Evolutionary conservation across 2,329 filamentous ascomycete species (phyloP).

Genomic region (Ceratocystis papillata): DNA sequence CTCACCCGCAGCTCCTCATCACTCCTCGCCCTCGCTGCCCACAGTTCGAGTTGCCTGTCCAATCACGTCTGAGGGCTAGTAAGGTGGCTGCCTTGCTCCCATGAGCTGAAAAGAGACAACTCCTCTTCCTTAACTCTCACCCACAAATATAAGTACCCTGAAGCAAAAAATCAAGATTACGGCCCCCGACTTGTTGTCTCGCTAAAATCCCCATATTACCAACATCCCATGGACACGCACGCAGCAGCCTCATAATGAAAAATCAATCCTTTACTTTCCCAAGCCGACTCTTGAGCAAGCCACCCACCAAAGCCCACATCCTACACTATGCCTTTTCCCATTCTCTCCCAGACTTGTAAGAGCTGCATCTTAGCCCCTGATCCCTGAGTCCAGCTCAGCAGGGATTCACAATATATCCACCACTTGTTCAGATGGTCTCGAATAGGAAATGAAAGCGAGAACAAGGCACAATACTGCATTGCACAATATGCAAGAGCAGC

Average conservation of each 20-base stretch:
- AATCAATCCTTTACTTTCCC: not conserved
- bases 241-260: not conserved
- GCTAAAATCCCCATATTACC: not conserved
- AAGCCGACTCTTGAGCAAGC: not conserved
- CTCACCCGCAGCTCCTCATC: slow-evolving; percentile 10
- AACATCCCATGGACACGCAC: too few species aligned
- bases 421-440: slow-evolving; percentile 10
- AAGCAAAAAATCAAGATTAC: not conserved
- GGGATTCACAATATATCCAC: not conserved
- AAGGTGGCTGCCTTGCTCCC: not conserved
- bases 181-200: not conserved
- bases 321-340: not conserved
- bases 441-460: slow-evolving; percentile 7
- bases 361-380: not conserved
- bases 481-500: not conserved
- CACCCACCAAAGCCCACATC: not conserved
- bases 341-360: not conserved
- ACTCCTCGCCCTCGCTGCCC: not conserved
- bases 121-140: not conserved
- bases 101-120: slow-evolving; percentile 10
- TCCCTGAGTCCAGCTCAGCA: slow-evolving; percentile 17
- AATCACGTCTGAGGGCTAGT: not conserved
- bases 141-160: not conserved
- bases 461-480: slow-evolving; percentile 1
- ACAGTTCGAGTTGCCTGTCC: not conserved